Percentiles rank a stretch among this genome's conserved stretches.
phyloP scores from a whole-genome alignment of 306 rosid species.

The Fagus crenata region DNA sequence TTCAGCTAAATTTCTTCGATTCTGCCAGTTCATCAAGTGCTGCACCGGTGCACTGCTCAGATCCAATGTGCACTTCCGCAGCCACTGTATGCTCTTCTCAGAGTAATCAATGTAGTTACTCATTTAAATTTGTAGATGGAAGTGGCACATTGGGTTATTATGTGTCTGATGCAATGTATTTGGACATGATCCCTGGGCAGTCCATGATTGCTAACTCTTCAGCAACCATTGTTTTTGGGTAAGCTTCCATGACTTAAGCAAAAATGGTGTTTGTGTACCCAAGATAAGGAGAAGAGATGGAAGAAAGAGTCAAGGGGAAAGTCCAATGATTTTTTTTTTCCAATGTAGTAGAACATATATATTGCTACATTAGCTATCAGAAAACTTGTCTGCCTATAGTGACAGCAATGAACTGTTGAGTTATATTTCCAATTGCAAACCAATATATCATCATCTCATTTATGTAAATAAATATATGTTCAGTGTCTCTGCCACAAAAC shows the following conservation, averaged over 20 bases:
- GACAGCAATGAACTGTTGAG: neutral
- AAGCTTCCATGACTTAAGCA: constrained; percentile 38
- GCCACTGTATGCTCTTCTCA: constrained; percentile 62
- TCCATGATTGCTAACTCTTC: constrained; percentile 61
- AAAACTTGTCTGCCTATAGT: neutral
- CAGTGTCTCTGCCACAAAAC: too few relatives aligned
- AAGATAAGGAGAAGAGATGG: constrained; percentile 11
- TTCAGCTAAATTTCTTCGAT: constrained; percentile 82
- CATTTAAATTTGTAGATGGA: constrained; percentile 83
- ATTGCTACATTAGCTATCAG: neutral
- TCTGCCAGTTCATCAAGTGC: constrained; percentile 65
- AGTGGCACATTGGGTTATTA: constrained; percentile 86
- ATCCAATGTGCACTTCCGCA: constrained; percentile 65
- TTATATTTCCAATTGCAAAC: too few relatives aligned
- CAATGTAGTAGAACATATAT: neutral
- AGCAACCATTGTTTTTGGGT: constrained; percentile 81
- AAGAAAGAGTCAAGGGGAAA: constrained; percentile 17
- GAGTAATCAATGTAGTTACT: constrained; percentile 76
- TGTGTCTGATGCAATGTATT: constrained; percentile 65
- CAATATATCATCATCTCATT: neutral
- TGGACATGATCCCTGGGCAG: constrained; percentile 74
- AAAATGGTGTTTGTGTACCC: constrained; percentile 1
- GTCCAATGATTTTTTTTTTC: neutral
- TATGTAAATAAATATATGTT: neutral
- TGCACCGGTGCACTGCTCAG: constrained; percentile 61